Conservation (phyloP, 805 yeast species). For the Grigorovia transvaalensis region DNA sequence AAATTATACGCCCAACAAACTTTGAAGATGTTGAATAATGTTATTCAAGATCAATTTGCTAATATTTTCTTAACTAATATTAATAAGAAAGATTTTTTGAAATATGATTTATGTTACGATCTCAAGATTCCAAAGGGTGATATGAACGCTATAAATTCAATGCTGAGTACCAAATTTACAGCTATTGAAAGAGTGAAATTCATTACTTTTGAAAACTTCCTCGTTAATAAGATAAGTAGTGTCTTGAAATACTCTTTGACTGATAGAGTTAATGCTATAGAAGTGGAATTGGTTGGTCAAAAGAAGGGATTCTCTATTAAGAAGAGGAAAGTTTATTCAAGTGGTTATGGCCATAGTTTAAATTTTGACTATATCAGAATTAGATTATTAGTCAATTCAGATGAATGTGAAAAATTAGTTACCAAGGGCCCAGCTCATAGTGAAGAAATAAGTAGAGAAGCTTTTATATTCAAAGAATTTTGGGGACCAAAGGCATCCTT, state of each 20-base stretch:
- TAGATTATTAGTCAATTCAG: slow-evolving; percentile 61
- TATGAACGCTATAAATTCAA: slow-evolving; percentile 19
- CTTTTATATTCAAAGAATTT: slow-evolving; percentile 62
- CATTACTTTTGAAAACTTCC: slow-evolving; percentile 55
- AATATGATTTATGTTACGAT: slow-evolving; percentile 49
- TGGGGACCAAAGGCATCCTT: slow-evolving; percentile 86
- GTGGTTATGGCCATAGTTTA: slow-evolving; percentile 15
- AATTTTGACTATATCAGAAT: slow-evolving; percentile 34
- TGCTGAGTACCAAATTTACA: slow-evolving; percentile 42
- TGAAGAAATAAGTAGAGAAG: slow-evolving; percentile 40
- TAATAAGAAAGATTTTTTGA: slow-evolving; percentile 39
- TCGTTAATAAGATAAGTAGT: slow-evolving; percentile 50
- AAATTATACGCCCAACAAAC: slow-evolving; percentile 62
- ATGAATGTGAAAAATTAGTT: slow-evolving; percentile 68
- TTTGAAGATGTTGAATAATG: slow-evolving; percentile 58
- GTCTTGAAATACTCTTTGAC: slow-evolving; percentile 50
- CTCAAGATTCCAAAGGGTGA: slow-evolving; percentile 37
- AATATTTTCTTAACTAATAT: slow-evolving; percentile 60
- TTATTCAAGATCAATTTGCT: slow-evolving; percentile 73
- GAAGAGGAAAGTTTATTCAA: slow-evolving; percentile 42
- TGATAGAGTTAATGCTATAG: slow-evolving; percentile 31
- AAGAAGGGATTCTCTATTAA: slow-evolving; percentile 26
- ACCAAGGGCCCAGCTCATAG: slow-evolving; percentile 76
- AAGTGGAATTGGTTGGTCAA: slow-evolving; percentile 27
- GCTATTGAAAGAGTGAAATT: slow-evolving; percentile 64